Base-by-base conservation (phyloP, 139 green algal genomes). In the Medakamo hakoo region DNA sequence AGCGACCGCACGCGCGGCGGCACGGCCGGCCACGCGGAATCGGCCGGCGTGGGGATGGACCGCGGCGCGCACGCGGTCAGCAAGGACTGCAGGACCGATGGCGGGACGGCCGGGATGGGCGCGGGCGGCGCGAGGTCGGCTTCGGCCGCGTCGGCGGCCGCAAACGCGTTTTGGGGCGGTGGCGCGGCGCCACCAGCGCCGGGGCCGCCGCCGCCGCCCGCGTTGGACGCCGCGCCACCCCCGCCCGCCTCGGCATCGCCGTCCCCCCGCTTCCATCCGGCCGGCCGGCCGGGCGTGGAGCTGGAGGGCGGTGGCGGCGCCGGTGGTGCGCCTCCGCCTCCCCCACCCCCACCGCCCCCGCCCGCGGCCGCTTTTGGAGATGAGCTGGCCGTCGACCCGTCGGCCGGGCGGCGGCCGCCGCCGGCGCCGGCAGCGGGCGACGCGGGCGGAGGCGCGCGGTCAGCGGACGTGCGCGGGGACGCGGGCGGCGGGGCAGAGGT, bases 11-110 rank as follows among this genome's bases (percentile, higher is more conserved):
- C 9, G n/a, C 75, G 75, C 64, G 71, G 60, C 62, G 76, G 67
- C 59, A 68, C 67, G 27, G 64, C 64, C 58, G 67, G 63, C 77
- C 78, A 87, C 23, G 31, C 62, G 52, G 65, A 76, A 75, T 95
- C 86, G 9, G 67, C 63, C 1, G 77, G 71, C 73, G 88, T 79
- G 22, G 86, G 87, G 32, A 88, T 79, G 24, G 79, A 84, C 0
- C 80, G 71, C 57, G 64, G 49, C 27, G 73, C 70, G 57, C 58
- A 71, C 24, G 65, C 57, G 27, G 65, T 49, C 59, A 77, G 63
- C 66, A 78, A 57, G 40, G 40, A 9, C 9, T 52, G 40, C 40
- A 52, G 40, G 40, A 52, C 40, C 9, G 40, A 9, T 9, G 40
- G 40, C 40, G 40, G 40, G 40, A 16, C 40, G 40, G 40, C 9